Percentiles rank a stretch among this genome's conserved stretches.
These are phyloP conservation scores for Plasmopara viticola DNA, from an alignment of 352 stramenopile species.

Conservation along the genomic window DNA sequence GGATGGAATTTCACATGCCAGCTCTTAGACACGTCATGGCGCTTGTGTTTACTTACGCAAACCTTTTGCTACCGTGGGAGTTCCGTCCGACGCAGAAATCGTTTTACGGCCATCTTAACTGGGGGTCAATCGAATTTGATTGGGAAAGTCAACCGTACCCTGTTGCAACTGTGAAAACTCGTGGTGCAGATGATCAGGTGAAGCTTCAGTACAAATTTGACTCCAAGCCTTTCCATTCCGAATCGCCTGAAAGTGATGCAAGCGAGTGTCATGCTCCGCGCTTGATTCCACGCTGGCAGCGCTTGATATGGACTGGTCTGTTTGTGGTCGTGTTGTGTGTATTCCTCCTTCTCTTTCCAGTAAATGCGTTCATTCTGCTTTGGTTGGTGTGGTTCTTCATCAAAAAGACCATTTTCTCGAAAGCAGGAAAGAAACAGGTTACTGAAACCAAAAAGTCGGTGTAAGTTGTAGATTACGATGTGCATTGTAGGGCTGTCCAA, in stretches of 20 bases:
- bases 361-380: constrained; percentile 45
- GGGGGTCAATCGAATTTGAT: constrained; percentile 91
- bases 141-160: constrained; percentile 54
- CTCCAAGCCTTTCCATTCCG: constrained; percentile 37
- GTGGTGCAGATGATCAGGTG: constrained; percentile 52
- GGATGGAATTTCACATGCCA: constrained; percentile 75
- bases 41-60: constrained; percentile 63
- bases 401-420: constrained; percentile 25
- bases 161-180: constrained; percentile 50
- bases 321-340: constrained; percentile 31
- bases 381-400: constrained; percentile 62
- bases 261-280: constrained; percentile 41
- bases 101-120: constrained; percentile 88
- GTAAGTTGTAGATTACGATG: constrained; percentile 16
- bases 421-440: constrained; percentile 4
- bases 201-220: constrained; percentile 62
- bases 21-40: constrained; percentile 48
- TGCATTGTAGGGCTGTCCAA: neutral
- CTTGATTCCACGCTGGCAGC: constrained; percentile 24
- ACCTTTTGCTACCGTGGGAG: constrained; percentile 73
- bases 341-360: constrained; percentile 46
- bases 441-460: constrained; percentile 26
- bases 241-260: constrained; percentile 38
- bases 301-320: constrained; percentile 32
- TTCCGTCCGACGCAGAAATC: constrained; percentile 52